Evolutionary conservation across 1,284 basidiomycete genomes (phyloP), one percentile per base, ranked within the genome.

Genomic region (Inonotus hispidus): DNA sequence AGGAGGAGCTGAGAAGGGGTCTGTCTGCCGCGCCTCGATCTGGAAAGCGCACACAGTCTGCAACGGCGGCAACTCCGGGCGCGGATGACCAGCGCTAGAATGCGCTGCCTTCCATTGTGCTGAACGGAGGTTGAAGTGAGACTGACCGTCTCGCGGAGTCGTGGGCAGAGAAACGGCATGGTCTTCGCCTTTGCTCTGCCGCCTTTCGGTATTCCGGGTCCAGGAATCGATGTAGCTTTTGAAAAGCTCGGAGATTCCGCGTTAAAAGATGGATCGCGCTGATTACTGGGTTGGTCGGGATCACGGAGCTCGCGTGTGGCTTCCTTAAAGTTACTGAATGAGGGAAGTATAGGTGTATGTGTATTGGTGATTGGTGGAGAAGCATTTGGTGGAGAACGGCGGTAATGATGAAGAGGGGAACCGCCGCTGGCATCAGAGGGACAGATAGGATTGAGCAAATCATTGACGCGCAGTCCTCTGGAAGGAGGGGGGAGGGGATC

Each of bases 391-490:
- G 55, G 23, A 21, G 53, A 25, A 25, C 25, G 11, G 37, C 25
- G 45, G 55, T 25, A 19, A 14, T 25, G 23, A 11, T 38, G 38
- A n/a, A 37, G 16, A 55, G 37, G 53, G 3, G 53, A 55, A 8
- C 29, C 25, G 11, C 23, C 10, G 16, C 27, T 8, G 55, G 16
- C 5, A 23, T 23, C 41, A 45, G 55, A 56, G 43, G 56, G 56
- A 19, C 23, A 23, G 57, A 50, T 27, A 32, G 43, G 57, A 52
- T 58, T 58, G 47, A 58, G 57, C 43, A 58, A 50, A 32, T 58
- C 57, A 47, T 58, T 50, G 50, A 52, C 50, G 11, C 50, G 50
- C 50, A 52, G 50, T 52, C 27, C 25, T 35, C 50, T 35, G 16
- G 16, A n/a, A 25, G 50, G 50, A 35, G 32, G 50, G 1, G 50